Conservation (phyloP, 2,329 filamentous ascomycete species). For the Aspergillus sp. region DNA sequence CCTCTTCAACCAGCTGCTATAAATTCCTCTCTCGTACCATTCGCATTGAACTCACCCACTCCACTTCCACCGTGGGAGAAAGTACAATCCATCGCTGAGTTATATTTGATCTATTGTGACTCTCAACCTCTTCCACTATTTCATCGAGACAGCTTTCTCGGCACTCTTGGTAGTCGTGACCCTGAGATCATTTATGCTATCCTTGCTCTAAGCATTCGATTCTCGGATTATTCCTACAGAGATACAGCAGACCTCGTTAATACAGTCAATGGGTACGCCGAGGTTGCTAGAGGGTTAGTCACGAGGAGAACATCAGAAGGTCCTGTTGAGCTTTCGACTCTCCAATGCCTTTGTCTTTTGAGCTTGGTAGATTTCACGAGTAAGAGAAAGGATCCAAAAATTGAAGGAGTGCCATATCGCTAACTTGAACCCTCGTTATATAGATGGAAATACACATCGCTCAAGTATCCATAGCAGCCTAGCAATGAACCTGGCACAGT, state of each 20-base stretch:
- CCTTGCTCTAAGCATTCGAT: constrained; percentile 41
- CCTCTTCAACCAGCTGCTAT: constrained; percentile 6
- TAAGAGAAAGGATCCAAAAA: constrained; percentile 13
- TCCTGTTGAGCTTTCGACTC: constrained; percentile 38
- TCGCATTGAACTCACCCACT: constrained; percentile 14
- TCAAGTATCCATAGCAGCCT: constrained; percentile 42
- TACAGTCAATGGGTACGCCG: constrained; percentile 33
- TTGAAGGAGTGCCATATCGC: too few species aligned
- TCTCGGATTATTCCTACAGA: constrained; percentile 26
- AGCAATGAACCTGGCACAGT: constrained; percentile 43
- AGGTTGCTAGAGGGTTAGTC: constrained; percentile 31
- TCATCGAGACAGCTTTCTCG: constrained; percentile 35
- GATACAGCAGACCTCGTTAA: constrained; percentile 15
- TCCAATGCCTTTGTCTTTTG: constrained; percentile 38
- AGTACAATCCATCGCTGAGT: constrained; percentile 33
- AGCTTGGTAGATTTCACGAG: constrained; percentile 40
- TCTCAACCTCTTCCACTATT: constrained; percentile 49
- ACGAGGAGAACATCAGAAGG: constrained; percentile 36
- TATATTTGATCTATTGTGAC: constrained; percentile 47
- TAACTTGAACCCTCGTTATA: too few species aligned
- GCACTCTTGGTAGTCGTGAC: constrained; percentile 34
- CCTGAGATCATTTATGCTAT: constrained; percentile 31
- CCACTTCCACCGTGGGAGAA: constrained; percentile 36
- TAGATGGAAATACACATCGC: constrained; percentile 43
- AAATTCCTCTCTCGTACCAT: constrained; percentile 3